Evolutionary conservation across 305 asterid species (phyloP), one percentile per base, ranked within the genome.

Genomic region (Rubia balearica): DNA sequence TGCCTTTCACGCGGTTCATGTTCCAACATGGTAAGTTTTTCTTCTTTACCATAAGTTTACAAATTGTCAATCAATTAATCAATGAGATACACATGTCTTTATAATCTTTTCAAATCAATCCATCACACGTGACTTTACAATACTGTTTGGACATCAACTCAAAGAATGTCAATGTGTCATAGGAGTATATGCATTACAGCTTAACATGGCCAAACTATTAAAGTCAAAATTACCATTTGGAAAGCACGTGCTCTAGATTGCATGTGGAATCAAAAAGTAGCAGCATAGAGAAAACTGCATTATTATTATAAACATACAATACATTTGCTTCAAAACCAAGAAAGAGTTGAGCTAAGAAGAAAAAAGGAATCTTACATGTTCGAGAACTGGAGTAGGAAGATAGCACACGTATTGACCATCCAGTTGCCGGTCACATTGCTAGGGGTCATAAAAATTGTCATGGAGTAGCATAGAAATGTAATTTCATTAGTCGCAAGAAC

Each of bases 371-470:
- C 96, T 91, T 85, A 91, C 99, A 63, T 90, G 92, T 79, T 88
- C 86, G 66, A 95, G 90, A 80, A 91, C 68, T 69, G 98, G 93
- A 75, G 96, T 95, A 55, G 98, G 94, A 72, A 95, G 81, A 71
- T 95, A 95, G 87, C 99, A 95, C 75, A 84, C 78, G 78, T 85
- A 90, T 85, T 90, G 96, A 71, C 98, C 99, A 88, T 95, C 97
- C 49, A 94, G 98, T 78, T 88, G 91, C 87, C 92, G 85, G 84
- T 90, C 92, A 75, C 98, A 95, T 55, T 69, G 85, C 78, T 91
- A 78, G 16, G 68, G 87, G 76, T 76, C 87, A 73, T 82, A 75
- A 69, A 68, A 75, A 46, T 90, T 33, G 78, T 76, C 73, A 83
- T 88, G 72, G 90, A 84, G 80, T 88, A 91, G 81, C 96, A 87